A percentile compares a stretch with the other conserved stretches of the same genome.
These are phyloP conservation scores for Fusarium longipes DNA, from an alignment of 2,329 filamentous ascomycete genomes.

Conservation along the genomic window DNA sequence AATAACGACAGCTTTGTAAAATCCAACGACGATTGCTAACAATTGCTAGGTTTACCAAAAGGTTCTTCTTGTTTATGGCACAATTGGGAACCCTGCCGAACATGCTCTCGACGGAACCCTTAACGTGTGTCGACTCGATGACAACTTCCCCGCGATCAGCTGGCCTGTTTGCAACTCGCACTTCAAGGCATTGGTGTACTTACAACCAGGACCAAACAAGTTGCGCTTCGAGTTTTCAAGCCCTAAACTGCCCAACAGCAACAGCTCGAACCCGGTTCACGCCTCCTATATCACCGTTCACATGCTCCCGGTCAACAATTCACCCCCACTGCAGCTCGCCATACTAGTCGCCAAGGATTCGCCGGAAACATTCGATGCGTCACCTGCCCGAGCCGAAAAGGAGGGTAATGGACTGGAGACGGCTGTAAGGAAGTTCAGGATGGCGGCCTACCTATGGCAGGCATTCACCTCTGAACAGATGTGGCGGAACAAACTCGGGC, in stretches of 20 bases:
- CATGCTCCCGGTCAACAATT: slow-evolving; percentile 81
- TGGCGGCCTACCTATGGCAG: slow-evolving; percentile 97
- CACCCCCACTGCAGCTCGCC: slow-evolving; percentile 88
- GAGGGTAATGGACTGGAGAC: slow-evolving; percentile 86
- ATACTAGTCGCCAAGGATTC: slow-evolving; percentile 92
- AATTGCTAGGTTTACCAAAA: slow-evolving; percentile 85
- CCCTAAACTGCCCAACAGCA: slow-evolving; percentile 79
- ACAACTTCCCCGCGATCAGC: slow-evolving; percentile 81
- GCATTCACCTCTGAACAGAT: slow-evolving; percentile 97
- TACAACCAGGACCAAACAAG: slow-evolving; percentile 91
- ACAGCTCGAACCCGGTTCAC: slow-evolving; percentile 75
- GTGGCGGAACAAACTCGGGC: slow-evolving; percentile 86
- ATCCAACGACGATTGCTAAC: slow-evolving; percentile 41
- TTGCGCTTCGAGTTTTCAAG: slow-evolving; percentile 89
- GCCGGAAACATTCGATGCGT: slow-evolving; percentile 83
- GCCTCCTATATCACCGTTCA: slow-evolving; percentile 84
- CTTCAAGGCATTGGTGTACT: slow-evolving; percentile 91
- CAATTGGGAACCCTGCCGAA: slow-evolving; percentile 77
- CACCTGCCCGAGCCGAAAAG: slow-evolving; percentile 77
- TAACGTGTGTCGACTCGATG: slow-evolving; percentile 83
- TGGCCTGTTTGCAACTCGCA: slow-evolving; percentile 92
- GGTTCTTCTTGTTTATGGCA: slow-evolving; percentile 82
- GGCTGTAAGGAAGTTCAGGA: slow-evolving; percentile 89
- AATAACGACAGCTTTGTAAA: background rate
- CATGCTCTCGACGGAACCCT: slow-evolving; percentile 81